A percentile compares a stretch with the other conserved stretches of the same genome.
phyloP scores from a whole-genome alignment of 805 yeast species.

The Maudiozyma saulgeensis region DNA sequence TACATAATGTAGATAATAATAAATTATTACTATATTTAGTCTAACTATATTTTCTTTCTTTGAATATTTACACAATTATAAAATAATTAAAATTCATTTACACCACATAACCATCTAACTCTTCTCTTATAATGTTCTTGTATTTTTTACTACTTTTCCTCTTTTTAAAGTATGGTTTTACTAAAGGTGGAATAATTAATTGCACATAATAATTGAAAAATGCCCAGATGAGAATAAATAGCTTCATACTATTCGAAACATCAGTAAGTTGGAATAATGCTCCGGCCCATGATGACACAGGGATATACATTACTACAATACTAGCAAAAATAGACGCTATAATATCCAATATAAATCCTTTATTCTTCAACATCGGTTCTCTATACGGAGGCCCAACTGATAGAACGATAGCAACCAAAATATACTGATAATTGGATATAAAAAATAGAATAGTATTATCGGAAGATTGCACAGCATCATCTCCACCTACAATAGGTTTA shows the following conservation, averaged over 20 bases:
- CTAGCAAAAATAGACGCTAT: constrained; percentile 42
- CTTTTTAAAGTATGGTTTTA: constrained; percentile 29
- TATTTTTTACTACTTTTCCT: constrained; percentile 32
- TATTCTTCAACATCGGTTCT: constrained; percentile 55
- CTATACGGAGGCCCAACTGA: constrained; percentile 93
- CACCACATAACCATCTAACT: not conserved
- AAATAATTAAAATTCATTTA: not conserved
- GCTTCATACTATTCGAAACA: constrained; percentile 42
- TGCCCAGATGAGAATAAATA: constrained; percentile 39
- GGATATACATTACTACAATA: constrained; percentile 42
- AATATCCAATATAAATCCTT: constrained; percentile 63
- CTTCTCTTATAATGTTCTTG: constrained; percentile 18
- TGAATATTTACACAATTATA: not conserved
- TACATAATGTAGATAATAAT: not conserved
- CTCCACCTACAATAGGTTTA: constrained; percentile 73
- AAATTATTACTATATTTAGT: not conserved
- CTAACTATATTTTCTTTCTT: not conserved
- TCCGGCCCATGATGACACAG: constrained; percentile 48
- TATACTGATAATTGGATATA: constrained; percentile 80
- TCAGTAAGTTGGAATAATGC: constrained; percentile 66
- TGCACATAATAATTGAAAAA: constrained; percentile 38
- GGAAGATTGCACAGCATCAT: constrained; percentile 70
- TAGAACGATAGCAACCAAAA: constrained; percentile 70
- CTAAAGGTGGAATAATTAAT: constrained; percentile 26
- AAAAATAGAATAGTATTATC: constrained; percentile 84